Percentiles rank a stretch among this genome's conserved stretches.
phyloP scores from a whole-genome alignment of 2,329 filamentous ascomycete species.

The Cercospora citrullina region DNA sequence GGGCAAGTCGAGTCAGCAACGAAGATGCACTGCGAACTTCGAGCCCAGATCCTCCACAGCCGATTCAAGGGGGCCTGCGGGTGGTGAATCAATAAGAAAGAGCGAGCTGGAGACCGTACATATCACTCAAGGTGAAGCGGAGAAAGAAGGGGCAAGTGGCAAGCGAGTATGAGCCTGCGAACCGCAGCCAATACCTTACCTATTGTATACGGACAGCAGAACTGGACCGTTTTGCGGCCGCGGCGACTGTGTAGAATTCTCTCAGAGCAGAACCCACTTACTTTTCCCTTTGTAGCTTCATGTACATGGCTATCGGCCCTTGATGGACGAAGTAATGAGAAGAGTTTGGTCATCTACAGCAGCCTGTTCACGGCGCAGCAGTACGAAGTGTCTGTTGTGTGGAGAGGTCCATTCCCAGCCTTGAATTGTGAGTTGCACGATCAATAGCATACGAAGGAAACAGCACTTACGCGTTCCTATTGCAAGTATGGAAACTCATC shows the following conservation, averaged over 20 bases:
- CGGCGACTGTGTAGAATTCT: background rate
- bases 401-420: background rate
- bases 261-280: background rate
- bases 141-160: background rate
- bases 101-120: background rate
- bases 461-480: background rate
- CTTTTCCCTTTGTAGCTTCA: background rate
- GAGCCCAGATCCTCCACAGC: background rate
- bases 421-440: background rate
- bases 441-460: background rate
- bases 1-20: background rate
- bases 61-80: background rate
- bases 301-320: background rate
- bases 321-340: background rate
- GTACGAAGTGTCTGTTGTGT: background rate
- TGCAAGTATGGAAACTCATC: background rate
- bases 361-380: background rate
- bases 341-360: background rate
- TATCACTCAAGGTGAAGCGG: background rate
- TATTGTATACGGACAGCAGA: background rate
- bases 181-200: background rate
- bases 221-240: too few relatives aligned
- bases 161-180: background rate
- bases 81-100: constrained; percentile 6
- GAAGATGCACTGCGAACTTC: background rate